Evolutionary conservation across 371 early-diverging fungal genomes (phyloP).

Genomic region (Mucor lusitanicus): DNA sequence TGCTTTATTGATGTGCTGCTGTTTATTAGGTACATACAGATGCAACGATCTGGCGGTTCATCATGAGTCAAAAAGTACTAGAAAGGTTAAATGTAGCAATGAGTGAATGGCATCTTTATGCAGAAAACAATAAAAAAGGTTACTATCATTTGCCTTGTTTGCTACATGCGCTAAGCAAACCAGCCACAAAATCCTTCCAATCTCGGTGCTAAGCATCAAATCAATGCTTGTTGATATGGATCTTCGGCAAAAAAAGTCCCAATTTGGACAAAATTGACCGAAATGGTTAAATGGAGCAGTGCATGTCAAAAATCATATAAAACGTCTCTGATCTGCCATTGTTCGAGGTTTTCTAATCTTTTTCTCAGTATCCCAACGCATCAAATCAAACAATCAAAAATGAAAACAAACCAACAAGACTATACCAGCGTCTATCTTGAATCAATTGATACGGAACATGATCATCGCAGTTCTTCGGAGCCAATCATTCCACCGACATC

Average conservation of each 20-base stretch:
- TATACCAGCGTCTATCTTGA: neutral
- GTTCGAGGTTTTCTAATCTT: neutral
- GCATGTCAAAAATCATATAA: neutral
- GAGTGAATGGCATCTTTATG: neutral
- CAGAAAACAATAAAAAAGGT: neutral
- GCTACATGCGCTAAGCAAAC: neutral
- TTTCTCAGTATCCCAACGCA: neutral
- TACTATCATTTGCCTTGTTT: neutral
- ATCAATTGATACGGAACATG: neutral
- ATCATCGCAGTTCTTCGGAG: neutral
- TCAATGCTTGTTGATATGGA: neutral
- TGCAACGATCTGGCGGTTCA: too few species aligned
- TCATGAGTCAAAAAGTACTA: too few species aligned
- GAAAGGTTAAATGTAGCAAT: neutral
- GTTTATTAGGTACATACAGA: too few species aligned
- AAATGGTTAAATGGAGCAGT: neutral
- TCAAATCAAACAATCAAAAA: neutral
- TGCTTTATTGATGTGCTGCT: neutral
- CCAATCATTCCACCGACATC: neutral
- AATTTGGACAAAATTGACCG: constrained; percentile 13
- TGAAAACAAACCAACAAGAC: neutral
- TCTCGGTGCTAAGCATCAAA: neutral
- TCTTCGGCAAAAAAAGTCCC: constrained; percentile 6
- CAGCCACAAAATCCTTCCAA: neutral
- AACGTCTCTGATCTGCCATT: neutral